Percentiles rank a stretch among this genome's conserved stretches.
Conservation (phyloP, 1,284 basidiomycete genomes). For the Rhodotorula sp. region DNA sequence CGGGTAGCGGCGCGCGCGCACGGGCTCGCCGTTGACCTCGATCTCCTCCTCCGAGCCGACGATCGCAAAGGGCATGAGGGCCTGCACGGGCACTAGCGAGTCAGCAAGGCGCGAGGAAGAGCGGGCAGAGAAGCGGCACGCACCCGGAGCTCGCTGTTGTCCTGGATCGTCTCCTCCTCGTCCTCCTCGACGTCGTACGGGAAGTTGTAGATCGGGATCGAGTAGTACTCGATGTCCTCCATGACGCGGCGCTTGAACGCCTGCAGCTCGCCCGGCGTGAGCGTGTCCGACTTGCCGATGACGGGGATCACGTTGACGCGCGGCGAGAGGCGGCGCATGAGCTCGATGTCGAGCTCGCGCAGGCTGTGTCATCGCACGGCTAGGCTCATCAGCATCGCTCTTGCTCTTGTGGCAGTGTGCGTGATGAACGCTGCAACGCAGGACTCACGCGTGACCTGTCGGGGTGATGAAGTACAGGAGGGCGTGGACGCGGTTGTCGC, state of each 20-base stretch:
- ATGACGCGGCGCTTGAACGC: constrained; percentile 99
- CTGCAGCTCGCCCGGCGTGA: constrained; percentile 85
- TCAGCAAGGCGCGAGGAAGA: not conserved
- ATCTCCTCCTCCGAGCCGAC: constrained; percentile 97
- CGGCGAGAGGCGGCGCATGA: constrained; percentile 94
- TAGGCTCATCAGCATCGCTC: too few relatives aligned
- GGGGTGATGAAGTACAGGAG: constrained; percentile 98
- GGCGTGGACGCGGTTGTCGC: constrained; percentile 91
- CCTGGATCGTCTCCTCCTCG: constrained; percentile 97
- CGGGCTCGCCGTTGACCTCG: constrained; percentile 83
- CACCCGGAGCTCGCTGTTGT: constrained; percentile 91
- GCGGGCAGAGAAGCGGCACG: constrained; percentile 41
- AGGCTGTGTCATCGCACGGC: too few relatives aligned
- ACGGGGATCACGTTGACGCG: constrained; percentile 99
- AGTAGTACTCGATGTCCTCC: constrained; percentile 99
- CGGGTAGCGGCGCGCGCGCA: constrained; percentile 91
- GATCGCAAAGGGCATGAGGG: constrained; percentile 92
- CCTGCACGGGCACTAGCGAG: constrained; percentile 53
- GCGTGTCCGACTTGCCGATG: constrained; percentile 92
- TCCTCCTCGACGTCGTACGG: constrained; percentile 98
- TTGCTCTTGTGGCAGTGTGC: too few relatives aligned
- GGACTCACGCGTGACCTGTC: constrained; percentile 70
- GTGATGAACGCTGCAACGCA: not conserved
- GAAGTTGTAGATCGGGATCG: constrained; percentile 99
- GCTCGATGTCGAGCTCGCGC: constrained; percentile 97